Percentiles rank a stretch among this genome's conserved stretches.
phyloP scores from a whole-genome alignment of 2,329 filamentous ascomycete species.

The Anthostomella pinea region DNA sequence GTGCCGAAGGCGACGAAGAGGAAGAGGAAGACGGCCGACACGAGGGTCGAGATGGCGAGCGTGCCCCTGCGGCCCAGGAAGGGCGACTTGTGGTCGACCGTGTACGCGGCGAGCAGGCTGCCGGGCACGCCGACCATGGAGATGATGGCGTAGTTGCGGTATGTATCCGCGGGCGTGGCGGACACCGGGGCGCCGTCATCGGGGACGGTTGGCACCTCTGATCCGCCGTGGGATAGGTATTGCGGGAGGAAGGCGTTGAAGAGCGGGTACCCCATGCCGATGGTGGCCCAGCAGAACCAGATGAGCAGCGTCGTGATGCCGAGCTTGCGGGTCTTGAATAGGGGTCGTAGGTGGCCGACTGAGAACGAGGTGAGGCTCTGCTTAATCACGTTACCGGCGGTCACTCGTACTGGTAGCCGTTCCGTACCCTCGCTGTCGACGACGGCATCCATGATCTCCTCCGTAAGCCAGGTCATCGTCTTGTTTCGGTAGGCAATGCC shows the following conservation, averaged over 20 bases:
- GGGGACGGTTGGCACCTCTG: conserved; percentile 33
- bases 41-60: conserved; percentile 63
- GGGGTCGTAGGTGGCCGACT: conserved; percentile 60
- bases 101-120: conserved; percentile 69
- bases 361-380: conserved; percentile 66
- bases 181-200: conserved; percentile 26
- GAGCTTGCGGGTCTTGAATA: conserved; percentile 56
- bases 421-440: conserved; percentile 40
- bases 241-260: conserved; percentile 92
- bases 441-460: conserved; percentile 61
- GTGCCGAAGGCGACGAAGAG: conserved; percentile 60
- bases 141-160: conserved; percentile 81
- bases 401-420: conserved; percentile 19
- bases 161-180: conserved; percentile 46
- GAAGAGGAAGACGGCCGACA: conserved; percentile 68
- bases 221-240: conserved; percentile 64
- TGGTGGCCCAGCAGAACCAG: conserved; percentile 79
- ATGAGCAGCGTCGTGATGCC: conserved; percentile 53
- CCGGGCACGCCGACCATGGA: conserved; percentile 75
- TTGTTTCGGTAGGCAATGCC: conserved; percentile 72
- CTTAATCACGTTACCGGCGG: conserved; percentile 45
- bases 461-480: conserved; percentile 71
- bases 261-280: conserved; percentile 83
- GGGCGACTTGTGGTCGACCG: conserved; percentile 63
- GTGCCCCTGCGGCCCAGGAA: conserved; percentile 69